Evolutionary conservation across 106 monocot genomes (phyloP).

Genomic region (Apostasia shenzhenica): DNA sequence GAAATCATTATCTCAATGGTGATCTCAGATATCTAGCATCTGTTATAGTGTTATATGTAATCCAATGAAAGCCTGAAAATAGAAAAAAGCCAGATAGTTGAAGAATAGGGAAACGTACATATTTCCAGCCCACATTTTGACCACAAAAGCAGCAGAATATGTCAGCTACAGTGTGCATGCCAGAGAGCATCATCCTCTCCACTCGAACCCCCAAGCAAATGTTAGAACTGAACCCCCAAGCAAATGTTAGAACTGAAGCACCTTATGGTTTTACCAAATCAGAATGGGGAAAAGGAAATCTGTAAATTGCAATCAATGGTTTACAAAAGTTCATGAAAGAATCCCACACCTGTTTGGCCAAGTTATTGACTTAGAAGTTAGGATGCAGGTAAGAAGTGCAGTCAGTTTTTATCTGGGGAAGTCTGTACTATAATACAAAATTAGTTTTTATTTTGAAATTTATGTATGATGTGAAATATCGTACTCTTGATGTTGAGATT

Average conservation of each 20-base stretch:
- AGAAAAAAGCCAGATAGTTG: not conserved
- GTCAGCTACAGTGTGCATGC: constrained; percentile 44
- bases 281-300: too few relatives aligned
- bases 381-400: too few relatives aligned
- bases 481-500: too few relatives aligned
- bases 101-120: constrained; percentile 19
- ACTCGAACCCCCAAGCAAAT: constrained; percentile 24
- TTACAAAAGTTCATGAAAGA: too few relatives aligned
- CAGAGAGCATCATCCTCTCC: constrained; percentile 45
- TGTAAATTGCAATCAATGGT: too few relatives aligned
- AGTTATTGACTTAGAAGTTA: too few relatives aligned
- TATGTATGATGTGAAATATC: too few relatives aligned
- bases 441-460: too few relatives aligned
- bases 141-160: constrained; percentile 47
- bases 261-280: not conserved
- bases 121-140: constrained; percentile 56
- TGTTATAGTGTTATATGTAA: too few relatives aligned
- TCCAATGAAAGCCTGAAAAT: not conserved
- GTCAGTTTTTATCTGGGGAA: too few relatives aligned
- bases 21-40: not conserved
- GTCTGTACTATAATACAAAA: too few relatives aligned
- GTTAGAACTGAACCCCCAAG: constrained; percentile 30
- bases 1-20: not conserved
- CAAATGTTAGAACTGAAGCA: constrained; percentile 24
- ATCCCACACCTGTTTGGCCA: too few relatives aligned